These are phyloP conservation scores for Dipodascopsis uninucleata DNA, from an alignment of 805 yeast species.

Conservation along the genomic window DNA sequence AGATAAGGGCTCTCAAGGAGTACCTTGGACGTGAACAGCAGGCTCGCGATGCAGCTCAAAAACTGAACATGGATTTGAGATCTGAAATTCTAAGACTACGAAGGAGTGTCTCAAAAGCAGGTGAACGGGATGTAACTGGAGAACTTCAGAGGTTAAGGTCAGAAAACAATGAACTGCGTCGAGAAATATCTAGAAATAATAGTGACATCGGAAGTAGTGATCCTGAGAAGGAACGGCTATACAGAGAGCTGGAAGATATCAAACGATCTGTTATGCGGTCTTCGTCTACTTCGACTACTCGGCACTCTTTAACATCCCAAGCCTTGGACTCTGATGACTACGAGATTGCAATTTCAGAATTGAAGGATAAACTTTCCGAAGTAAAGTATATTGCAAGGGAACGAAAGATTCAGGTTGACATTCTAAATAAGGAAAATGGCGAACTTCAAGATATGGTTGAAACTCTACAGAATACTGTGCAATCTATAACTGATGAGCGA, in stretches of 20 bases:
- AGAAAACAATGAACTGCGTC: conserved; percentile 23
- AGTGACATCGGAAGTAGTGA: conserved; percentile 7
- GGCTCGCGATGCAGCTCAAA: conserved; percentile 18
- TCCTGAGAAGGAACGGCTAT: conserved; percentile 19
- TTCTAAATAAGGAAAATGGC: conserved; percentile 20
- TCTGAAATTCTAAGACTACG: conserved; percentile 16
- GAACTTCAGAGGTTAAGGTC: conserved; percentile 15
- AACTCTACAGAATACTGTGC: conserved; percentile 9
- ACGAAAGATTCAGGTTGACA: conserved; percentile 25
- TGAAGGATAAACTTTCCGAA: conserved; percentile 18
- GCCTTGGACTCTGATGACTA: conserved; percentile 14
- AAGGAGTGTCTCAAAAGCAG: conserved; percentile 12
- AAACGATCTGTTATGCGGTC: conserved; percentile 11
- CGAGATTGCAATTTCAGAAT: conserved; percentile 12
- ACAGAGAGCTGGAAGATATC: conserved; percentile 21
- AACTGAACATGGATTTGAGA: conserved; percentile 13
- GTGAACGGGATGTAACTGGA: conserved; percentile 18
- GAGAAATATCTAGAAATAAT: conserved; percentile 19
- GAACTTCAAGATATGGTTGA: conserved; percentile 24
- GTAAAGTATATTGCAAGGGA: conserved; percentile 22
- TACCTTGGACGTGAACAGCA: conserved; percentile 21
- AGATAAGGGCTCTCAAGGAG: conserved; percentile 16
- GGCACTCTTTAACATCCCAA: conserved; percentile 3
- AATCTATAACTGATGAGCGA: conserved; percentile 10
- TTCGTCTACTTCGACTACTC: conserved; percentile 7